Conservation (phyloP, 2,329 filamentous ascomycete genomes). For the Cladophialophora bantiana region DNA sequence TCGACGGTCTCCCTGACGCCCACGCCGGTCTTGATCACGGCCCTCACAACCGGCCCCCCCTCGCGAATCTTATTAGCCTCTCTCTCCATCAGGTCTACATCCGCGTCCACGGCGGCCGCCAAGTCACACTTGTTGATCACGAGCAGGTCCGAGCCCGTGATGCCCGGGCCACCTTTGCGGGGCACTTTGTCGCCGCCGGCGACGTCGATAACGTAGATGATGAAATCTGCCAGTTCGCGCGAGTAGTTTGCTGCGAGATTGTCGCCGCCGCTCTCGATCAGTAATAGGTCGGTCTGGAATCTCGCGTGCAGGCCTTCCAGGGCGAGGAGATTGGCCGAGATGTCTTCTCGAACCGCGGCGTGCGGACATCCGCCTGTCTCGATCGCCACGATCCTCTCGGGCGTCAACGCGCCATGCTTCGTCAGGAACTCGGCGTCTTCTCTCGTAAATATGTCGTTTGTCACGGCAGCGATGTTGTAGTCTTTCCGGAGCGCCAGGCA, state of each 20-base stretch:
- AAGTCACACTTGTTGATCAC: conserved; percentile 98
- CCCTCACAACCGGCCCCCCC: conserved; percentile 93
- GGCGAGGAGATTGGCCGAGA: conserved; percentile 89
- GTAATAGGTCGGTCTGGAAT: conserved; percentile 80
- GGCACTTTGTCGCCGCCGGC: conserved; percentile 96
- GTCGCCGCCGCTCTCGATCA: conserved; percentile 95
- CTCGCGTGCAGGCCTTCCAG: conserved; percentile 85
- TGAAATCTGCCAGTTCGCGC: conserved; percentile 93
- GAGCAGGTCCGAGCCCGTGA: conserved; percentile 92
- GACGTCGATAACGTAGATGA: conserved; percentile 98
- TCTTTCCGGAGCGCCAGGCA: conserved; percentile 80
- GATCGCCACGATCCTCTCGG: conserved; percentile 87
- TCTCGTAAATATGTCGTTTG: conserved; percentile 56
- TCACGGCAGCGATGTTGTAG: conserved; percentile 92
- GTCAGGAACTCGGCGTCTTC: conserved; percentile 99
- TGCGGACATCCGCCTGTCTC: conserved; percentile 98
- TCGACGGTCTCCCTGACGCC: conserved; percentile 86
- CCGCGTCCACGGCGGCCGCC: conserved; percentile 87
- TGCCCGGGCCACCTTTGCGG: conserved; percentile 92
- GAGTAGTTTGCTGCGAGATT: conserved; percentile 98
- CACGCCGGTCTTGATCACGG: conserved; percentile 92
- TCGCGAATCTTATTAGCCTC: conserved; percentile 95
- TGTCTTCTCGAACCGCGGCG: conserved; percentile 96
- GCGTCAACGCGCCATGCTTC: conserved; percentile 79
- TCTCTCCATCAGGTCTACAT: conserved; percentile 90